Base-by-base conservation (phyloP, 2,329 filamentous ascomycete genomes). In the Penicillium sp. region DNA sequence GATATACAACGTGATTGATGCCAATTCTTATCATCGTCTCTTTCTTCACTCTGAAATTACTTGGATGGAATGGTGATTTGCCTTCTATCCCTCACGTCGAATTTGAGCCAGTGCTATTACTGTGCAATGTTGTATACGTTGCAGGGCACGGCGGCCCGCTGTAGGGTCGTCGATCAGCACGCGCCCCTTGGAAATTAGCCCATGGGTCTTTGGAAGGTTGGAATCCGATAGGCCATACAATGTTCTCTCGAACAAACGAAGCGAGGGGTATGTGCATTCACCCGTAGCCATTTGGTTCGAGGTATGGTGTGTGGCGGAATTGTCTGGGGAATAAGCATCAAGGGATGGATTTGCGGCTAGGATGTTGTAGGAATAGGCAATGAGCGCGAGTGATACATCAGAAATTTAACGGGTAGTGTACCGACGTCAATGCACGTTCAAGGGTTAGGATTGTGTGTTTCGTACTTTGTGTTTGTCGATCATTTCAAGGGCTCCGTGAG, bases 71-170 rank as follows among this genome's bases (percentile, higher is more conserved):
- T 53, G 51, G 11, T 13, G 7, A 13, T 44, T 49, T 47, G 36
- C 34, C 46, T 39, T 44, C 26, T 38, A 26, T 35, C 51, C 51
- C 51, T 53, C 51, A 50, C 51, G 18, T 50, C 45, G 11, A 53
- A 14, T 27, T 16, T n/a, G 29, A 26, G 9, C 30, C 18, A n/a
- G 19, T 30, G 41, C 39, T 23, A 5, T 23, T 23, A 23, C 29
- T 16, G 29, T 13, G 10, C 16, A 34, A 32, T 44, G 14, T 18
- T 44, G 42, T 18, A n/a, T n/a, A 29, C 5, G 23, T 26, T 18
- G 11, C 39, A 39, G 46, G 32, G 45, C 45, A 38, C 10, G 16
- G 23, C 44, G 44, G 23, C 29, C 42, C 36, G 39, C 45, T 32
- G 45, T 53, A 53, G 30, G 30, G 32, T 49, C n/a, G 19, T 35